Percentiles rank a stretch among this genome's conserved stretches.
Conservation (phyloP, 2,329 filamentous ascomycete genomes). For the Penicillium sp. region DNA sequence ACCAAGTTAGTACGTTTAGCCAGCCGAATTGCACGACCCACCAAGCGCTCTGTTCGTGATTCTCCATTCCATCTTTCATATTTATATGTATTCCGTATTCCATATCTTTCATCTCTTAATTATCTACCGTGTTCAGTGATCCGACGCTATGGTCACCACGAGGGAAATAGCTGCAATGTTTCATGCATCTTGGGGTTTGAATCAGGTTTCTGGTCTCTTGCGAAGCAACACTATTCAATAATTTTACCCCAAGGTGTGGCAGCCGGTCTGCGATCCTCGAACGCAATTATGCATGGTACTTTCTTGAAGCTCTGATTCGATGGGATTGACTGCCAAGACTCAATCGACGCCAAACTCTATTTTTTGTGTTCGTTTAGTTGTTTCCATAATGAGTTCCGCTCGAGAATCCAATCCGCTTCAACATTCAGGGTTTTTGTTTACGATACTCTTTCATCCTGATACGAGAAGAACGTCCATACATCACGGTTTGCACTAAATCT, state of each 20-base stretch:
- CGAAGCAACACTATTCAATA: constrained; percentile 10
- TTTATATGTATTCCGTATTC: not conserved
- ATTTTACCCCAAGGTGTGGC: constrained; percentile 15
- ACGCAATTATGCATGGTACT: constrained; percentile 17
- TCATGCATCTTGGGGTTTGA: constrained; percentile 17
- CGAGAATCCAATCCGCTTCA: not conserved
- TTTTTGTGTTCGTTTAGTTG: not conserved
- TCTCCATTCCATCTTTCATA: not conserved
- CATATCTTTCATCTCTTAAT: not conserved
- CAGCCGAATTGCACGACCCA: not conserved
- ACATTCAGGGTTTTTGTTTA: not conserved
- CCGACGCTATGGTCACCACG: constrained; percentile 8
- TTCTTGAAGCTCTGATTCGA: not conserved
- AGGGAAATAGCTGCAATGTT: constrained; percentile 9
- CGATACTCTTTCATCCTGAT: not conserved
- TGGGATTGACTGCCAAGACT: not conserved
- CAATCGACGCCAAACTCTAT: not conserved
- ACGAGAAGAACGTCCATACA: not conserved
- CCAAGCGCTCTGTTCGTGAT: not conserved
- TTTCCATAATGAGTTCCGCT: not conserved
- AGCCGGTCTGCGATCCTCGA: constrained; percentile 9
- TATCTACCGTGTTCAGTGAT: not conserved
- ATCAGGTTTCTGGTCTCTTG: not conserved
- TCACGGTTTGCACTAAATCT: not conserved
- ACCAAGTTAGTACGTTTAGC: not conserved